A percentile compares a stretch with the other conserved stretches of the same genome.
phyloP scores from a whole-genome alignment of 768 basidiomycete genomes.

The Collybiopsis luxurians region DNA sequence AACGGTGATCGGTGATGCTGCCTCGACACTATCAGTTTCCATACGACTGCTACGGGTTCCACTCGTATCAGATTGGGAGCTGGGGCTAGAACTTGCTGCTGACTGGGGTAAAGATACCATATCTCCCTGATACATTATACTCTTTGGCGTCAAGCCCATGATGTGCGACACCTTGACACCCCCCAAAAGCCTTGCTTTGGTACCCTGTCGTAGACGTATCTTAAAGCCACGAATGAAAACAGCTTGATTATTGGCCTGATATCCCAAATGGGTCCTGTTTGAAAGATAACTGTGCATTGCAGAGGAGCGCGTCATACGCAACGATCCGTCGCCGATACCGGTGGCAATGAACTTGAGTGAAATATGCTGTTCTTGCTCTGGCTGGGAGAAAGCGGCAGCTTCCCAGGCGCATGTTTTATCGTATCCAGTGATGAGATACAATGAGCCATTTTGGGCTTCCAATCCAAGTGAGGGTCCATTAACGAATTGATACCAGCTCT shows the following conservation, averaged over 20 bases:
- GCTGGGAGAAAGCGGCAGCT: constrained; percentile 18
- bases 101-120: not conserved
- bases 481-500: constrained; percentile 15
- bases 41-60: not conserved
- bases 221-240: not conserved
- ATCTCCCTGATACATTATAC: not conserved
- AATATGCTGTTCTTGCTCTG: not conserved
- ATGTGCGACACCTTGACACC: not conserved
- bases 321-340: not conserved
- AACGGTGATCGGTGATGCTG: not conserved
- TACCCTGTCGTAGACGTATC: not conserved
- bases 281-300: not conserved
- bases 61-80: not conserved
- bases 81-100: not conserved
- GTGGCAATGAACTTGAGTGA: not conserved
- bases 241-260: not conserved
- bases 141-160: too few relatives aligned
- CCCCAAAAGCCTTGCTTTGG: not conserved
- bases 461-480: constrained; percentile 10
- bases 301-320: not conserved
- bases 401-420: constrained; percentile 23
- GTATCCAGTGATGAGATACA: constrained; percentile 23
- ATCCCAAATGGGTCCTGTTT: not conserved
- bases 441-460: constrained; percentile 17
- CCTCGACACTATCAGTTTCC: not conserved